Evolutionary conservation across 495 filamentous ascomycete species (phyloP).

Genomic region (Sabuloglossum arenarium): DNA sequence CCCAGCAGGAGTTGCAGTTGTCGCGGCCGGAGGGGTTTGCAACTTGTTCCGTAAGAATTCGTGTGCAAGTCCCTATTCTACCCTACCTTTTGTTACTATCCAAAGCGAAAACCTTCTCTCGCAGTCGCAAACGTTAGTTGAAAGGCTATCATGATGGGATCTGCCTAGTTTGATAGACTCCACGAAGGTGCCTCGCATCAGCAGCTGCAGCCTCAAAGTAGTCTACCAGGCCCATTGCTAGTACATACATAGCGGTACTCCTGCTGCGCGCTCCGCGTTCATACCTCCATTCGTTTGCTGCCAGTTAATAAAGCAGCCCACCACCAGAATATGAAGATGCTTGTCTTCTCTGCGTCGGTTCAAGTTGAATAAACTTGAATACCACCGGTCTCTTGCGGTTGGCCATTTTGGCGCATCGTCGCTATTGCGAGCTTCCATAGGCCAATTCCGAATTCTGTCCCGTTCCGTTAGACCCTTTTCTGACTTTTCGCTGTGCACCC

Average conservation of each 20-base stretch:
- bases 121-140: background rate
- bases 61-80: background rate
- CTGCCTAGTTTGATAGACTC: too few relatives aligned
- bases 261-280: too few relatives aligned
- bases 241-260: too few relatives aligned
- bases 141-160: background rate
- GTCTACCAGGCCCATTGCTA: too few relatives aligned
- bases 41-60: background rate
- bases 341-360: background rate
- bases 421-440: background rate
- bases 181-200: too few relatives aligned
- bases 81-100: background rate
- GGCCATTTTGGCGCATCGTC: background rate
- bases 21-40: background rate
- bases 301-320: background rate
- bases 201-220: too few relatives aligned
- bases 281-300: background rate
- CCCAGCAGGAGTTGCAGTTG: background rate
- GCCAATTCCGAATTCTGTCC: background rate
- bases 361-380: background rate
- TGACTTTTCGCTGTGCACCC: background rate
- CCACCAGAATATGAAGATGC: background rate
- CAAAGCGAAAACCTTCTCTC: background rate
- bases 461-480: constrained; percentile 1
- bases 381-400: background rate